These are phyloP conservation scores for Xylaria multiplex DNA, from an alignment of 2,329 filamentous ascomycete genomes.

Conservation along the genomic window DNA sequence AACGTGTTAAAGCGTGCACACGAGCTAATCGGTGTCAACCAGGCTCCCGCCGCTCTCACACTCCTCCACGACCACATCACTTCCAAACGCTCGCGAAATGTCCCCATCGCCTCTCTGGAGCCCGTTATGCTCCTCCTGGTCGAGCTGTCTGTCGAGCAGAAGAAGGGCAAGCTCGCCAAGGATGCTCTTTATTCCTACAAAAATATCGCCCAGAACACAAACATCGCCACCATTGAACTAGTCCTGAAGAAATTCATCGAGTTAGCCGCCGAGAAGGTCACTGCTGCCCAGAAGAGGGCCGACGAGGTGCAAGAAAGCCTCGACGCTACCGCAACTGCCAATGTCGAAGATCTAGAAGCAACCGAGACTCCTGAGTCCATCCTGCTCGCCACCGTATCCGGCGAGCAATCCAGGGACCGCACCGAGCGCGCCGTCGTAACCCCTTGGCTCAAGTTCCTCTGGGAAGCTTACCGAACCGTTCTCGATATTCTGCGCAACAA, in stretches of 20 bases:
- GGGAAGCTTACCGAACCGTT: conserved; percentile 99
- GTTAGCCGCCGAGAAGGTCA: conserved; percentile 94
- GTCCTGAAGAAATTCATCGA: conserved; percentile 99
- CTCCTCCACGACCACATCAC: conserved; percentile 99
- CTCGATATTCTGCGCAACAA: conserved; percentile 99
- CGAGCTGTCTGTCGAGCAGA: conserved; percentile 94
- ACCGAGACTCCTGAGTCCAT: conserved; percentile 98
- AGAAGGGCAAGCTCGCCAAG: conserved; percentile 98
- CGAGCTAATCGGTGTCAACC: conserved; percentile 97
- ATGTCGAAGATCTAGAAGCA: conserved; percentile 94
- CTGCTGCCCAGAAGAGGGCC: conserved; percentile 92
- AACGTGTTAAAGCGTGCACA: conserved; percentile 99
- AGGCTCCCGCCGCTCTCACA: conserved; percentile 89
- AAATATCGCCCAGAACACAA: conserved; percentile 99
- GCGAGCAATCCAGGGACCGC: conserved; percentile 95
- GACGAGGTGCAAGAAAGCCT: conserved; percentile 91
- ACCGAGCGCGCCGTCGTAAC: conserved; percentile 98
- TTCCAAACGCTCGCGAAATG: conserved; percentile 97
- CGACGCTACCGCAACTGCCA: conserved; percentile 77
- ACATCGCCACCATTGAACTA: conserved; percentile 96
- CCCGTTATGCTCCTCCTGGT: conserved; percentile 98
- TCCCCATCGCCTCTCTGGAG: conserved; percentile 93
- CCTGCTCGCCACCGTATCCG: conserved; percentile 95
- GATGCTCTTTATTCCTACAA: conserved; percentile 99
- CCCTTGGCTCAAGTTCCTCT: conserved; percentile 98